Conservation (phyloP, 495 filamentous ascomycete species). For the Aspergillus cristatus region DNA sequence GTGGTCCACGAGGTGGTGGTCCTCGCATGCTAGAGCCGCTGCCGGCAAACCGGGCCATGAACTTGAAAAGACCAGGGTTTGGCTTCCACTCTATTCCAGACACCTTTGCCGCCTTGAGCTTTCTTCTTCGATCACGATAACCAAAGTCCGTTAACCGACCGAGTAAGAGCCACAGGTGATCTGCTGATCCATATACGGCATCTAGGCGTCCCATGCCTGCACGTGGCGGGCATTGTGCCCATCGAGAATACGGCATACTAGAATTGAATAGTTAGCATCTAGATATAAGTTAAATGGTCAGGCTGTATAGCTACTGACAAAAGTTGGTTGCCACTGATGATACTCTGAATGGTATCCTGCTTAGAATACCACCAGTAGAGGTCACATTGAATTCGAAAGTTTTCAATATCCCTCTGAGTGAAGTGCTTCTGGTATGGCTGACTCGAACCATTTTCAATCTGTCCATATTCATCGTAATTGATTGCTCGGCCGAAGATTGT, state of each 20-base stretch:
- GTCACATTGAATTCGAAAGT: constrained; percentile 72
- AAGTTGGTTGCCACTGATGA: constrained; percentile 74
- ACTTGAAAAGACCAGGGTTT: constrained; percentile 38
- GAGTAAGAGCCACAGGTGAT: constrained; percentile 75
- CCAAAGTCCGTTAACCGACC: constrained; percentile 78
- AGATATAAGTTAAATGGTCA: too few species aligned
- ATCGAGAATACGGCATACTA: constrained; percentile 71
- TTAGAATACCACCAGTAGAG: constrained; percentile 96
- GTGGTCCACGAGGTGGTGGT: constrained; percentile 21
- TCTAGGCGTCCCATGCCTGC: constrained; percentile 69
- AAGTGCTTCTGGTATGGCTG: constrained; percentile 29
- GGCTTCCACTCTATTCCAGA: constrained; percentile 52
- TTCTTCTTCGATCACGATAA: constrained; percentile 66
- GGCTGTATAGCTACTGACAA: constrained; percentile 79
- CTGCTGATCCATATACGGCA: constrained; percentile 76
- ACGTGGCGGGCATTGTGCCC: constrained; percentile 78
- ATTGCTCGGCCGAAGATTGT: constrained; percentile 34
- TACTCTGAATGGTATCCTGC: constrained; percentile 85
- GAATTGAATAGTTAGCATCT: too few species aligned
- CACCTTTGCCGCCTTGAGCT: constrained; percentile 44
- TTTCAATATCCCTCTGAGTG: constrained; percentile 63
- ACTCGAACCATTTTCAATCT: constrained; percentile 21
- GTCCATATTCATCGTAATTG: constrained; percentile 38
- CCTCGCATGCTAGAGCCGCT: constrained; percentile 7
- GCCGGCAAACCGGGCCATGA: constrained; percentile 31